Base-by-base conservation (phyloP, 371 early-diverging fungal genomes). In the Mucor saturninus region DNA sequence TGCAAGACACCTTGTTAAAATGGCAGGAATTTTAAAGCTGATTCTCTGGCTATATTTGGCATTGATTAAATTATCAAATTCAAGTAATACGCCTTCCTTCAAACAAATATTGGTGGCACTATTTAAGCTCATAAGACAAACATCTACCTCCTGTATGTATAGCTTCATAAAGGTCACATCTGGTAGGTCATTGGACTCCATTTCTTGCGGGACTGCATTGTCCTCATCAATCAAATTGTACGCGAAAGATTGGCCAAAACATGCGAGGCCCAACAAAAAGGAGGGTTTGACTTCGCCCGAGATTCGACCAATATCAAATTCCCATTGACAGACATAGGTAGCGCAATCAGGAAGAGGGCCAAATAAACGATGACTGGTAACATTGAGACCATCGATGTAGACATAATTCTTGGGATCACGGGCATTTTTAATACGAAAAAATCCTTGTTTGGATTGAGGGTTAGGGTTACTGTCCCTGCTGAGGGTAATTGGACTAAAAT, bases 301-400 rank as follows among this genome's bases (percentile, higher is more conserved):
- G 29, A 94, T 84, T 4, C 80, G 68, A 3, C 89, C 92, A 26
- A 90, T 64, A 49, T 86, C 83, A 51, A 92, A 74, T 13, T 86
- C 84, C 90, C 91, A 92, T 65, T 91, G 87, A 37, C 86, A 85
- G 0, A 89, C 85, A 70, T 92, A 93, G 0, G 88, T 88, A 0
- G 83, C 73, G 10, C 76, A 88, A 21, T 85, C 79, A 0, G 95
- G 93, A 11, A 86, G 69, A 2, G 91, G 92, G 0, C 93, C 95
- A 69, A 89, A 91, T 13, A 93, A 62, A 13, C 91, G 85, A 65
- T 92, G 92, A 0, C 84, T 88, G 48, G 86, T 83, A 10, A 90
- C 77, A 29, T 79, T 79, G 7, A 88, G 64, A 21, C 87, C 89
- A 65, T 88, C 86, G 56, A 87, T 74, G 54, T 83, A 87, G 1